Conservation (phyloP, 352 stramenopile species). For the Globisporangium irregulare region DNA sequence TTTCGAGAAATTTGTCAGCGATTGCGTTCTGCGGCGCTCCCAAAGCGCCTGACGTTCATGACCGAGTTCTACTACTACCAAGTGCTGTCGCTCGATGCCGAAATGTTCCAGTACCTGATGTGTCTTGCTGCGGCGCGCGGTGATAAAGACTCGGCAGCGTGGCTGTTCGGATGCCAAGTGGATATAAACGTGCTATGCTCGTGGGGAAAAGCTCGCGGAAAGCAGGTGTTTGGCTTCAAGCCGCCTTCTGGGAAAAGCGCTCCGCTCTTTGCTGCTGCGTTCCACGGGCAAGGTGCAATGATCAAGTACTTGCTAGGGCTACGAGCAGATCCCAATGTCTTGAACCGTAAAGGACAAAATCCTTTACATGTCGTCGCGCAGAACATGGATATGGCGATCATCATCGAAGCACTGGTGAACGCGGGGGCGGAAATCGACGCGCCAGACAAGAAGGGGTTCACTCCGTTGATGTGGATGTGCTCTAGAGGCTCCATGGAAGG, state of each 20-base stretch:
- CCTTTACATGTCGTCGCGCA: conserved; percentile 66
- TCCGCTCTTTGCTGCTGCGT: conserved; percentile 60
- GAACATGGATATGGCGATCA: conserved; percentile 50
- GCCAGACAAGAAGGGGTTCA: conserved; percentile 60
- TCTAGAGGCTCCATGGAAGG: conserved; percentile 58
- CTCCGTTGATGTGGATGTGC: conserved; percentile 82
- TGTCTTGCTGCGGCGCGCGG: conserved; percentile 68
- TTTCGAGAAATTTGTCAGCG: conserved; percentile 73
- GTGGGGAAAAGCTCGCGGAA: conserved; percentile 72
- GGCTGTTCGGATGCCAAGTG: conserved; percentile 45
- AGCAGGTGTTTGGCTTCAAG: conserved; percentile 67
- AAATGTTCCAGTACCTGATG: conserved; percentile 81
- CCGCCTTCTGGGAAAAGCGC: conserved; percentile 50
- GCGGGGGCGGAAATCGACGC: conserved; percentile 58
- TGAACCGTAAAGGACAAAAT: conserved; percentile 53
- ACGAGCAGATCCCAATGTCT: conserved; percentile 49
- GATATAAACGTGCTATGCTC: conserved; percentile 64
- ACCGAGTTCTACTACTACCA: conserved; percentile 87
- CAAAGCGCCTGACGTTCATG: conserved; percentile 82
- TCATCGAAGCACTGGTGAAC: conserved; percentile 61
- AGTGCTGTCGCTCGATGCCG: conserved; percentile 60
- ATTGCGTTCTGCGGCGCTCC: conserved; percentile 57
- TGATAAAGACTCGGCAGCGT: conserved; percentile 66
- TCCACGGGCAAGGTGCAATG: conserved; percentile 53
- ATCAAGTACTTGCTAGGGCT: conserved; percentile 63